These are phyloP conservation scores for Debaryomyces psychrophilus DNA, from an alignment of 1,139 yeast species.

Conservation along the genomic window DNA sequence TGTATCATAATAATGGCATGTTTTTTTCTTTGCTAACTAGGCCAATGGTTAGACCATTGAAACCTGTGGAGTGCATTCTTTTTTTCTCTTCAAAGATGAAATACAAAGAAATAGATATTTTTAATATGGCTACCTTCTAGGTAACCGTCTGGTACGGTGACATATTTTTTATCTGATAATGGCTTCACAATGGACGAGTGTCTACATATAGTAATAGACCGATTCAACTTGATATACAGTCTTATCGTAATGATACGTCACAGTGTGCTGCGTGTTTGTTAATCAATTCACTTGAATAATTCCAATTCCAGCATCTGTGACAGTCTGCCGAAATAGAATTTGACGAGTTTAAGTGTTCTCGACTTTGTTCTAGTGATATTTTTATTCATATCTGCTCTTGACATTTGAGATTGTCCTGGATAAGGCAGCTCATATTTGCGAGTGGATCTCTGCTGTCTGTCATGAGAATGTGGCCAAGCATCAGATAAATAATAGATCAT, in stretches of 20 bases:
- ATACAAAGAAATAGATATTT: conserved; percentile 7
- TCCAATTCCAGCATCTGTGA: neutral
- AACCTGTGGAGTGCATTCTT: conserved; percentile 9
- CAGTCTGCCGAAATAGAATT: neutral
- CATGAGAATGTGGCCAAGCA: neutral
- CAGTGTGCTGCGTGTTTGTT: neutral
- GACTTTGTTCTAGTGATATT: neutral
- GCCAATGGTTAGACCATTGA: neutral
- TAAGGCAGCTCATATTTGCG: neutral
- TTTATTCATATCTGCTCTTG: neutral
- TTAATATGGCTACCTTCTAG: conserved; percentile 1
- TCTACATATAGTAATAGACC: neutral
- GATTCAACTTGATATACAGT: neutral
- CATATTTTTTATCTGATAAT: conserved; percentile 5
- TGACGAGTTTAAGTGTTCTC: neutral
- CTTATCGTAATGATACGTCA: neutral
- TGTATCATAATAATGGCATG: conserved; percentile 9
- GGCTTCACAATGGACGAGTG: neutral
- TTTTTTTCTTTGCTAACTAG: conserved; percentile 12
- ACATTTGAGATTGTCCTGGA: neutral
- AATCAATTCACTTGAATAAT: neutral
- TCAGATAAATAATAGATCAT: conserved; percentile 3
- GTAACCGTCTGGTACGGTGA: conserved; percentile 9
- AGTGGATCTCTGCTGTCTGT: neutral
- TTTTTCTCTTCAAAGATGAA: conserved; percentile 9